Evolutionary conservation across 306 rosid genomes (phyloP), one percentile per base, ranked within the genome.

Genomic region (Luffa acutangula): DNA sequence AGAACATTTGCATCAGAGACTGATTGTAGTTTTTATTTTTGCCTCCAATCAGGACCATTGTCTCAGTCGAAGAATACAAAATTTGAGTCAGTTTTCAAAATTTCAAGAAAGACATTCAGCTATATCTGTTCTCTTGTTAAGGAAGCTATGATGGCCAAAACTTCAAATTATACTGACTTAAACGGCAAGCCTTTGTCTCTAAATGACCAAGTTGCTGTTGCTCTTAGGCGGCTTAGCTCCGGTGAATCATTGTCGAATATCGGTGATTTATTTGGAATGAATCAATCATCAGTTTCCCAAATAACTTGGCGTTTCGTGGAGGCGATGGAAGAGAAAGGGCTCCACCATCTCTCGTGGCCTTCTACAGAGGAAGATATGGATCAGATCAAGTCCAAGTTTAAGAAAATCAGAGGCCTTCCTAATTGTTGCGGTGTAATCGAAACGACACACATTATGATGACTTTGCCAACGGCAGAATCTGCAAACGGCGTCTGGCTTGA

Each of bases 371-470:
- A 7, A 46, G 94, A 81, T 78, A 90, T 92, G 94, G 89, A 89
- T 46, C 77, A 82, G 83, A 83, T 90, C 45, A 94, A 89, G 87
- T 77, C 87, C 31, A 90, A 92, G 85, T 94, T 90, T 73, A 89
- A 88, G 89, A 85, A 81, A 66, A 88, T 90, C 14, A 45, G 62
- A 7, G 96, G 94, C 74, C 93, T 94, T 78, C 85, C 94, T 78
- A 94, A 92, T 80, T 94, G 98, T 54, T 90, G 96, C n/a, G 98
- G 98, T 62, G 93, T 93, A 49, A 39, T 94, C 53, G 98, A 90
- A 84, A 87, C 80, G 56, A 92, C 98, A 14, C 97, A 94, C 86
- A 82, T 94, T 81, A 70, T 86, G 89, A 94, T 94, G 98, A 92
- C 97, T 78, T 86, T 89, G 79, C 97, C 97, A 46, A 74, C 91